Percentiles rank a stretch among this genome's conserved stretches.
Conservation (phyloP, 1,284 basidiomycete genomes). For the Austroboletus novae-zelandiae region DNA sequence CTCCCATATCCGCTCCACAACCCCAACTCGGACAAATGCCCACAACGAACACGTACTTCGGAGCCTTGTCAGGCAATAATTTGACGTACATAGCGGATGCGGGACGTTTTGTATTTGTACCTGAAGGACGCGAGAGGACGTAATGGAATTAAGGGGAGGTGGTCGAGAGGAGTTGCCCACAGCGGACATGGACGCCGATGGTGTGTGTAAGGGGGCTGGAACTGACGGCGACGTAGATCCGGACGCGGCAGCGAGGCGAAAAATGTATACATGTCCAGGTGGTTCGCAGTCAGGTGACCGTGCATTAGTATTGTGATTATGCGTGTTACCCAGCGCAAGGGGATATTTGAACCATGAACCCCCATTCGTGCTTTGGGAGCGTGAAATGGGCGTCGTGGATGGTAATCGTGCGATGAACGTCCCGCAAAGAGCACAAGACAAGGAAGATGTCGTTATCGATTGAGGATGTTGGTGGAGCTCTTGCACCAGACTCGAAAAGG, state of each 20-base stretch:
- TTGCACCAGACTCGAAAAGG: conserved; percentile 50
- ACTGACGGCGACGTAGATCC: conserved; percentile 30
- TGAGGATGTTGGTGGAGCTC: conserved; percentile 39
- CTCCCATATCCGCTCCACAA: conserved; percentile 85
- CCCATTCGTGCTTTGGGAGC: conserved; percentile 25
- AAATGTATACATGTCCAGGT: conserved; percentile 55
- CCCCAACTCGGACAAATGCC: conserved; percentile 80
- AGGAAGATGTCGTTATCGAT: conserved; percentile 33
- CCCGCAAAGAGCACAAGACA: conserved; percentile 57
- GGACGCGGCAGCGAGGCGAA: conserved; percentile 46
- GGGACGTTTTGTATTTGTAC: conserved; percentile 23
- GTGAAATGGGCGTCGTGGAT: conserved; percentile 17
- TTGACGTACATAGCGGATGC: conserved; percentile 76
- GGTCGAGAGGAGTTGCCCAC: conserved; percentile 23
- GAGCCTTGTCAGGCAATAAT: conserved; percentile 78
- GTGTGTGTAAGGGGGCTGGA: conserved; percentile 19
- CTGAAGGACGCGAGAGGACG: conserved; percentile 22
- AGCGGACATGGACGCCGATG: conserved; percentile 18
- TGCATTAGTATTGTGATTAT: conserved; percentile 25
- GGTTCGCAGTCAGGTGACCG: conserved; percentile 30
- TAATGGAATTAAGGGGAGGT: conserved; percentile 19
- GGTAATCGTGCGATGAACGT: conserved; percentile 37
- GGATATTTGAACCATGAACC: conserved; percentile 61
- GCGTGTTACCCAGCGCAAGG: conserved; percentile 32
- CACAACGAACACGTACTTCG: conserved; percentile 89